phyloP scores from a whole-genome alignment of 305 asterid genomes.

The Fraxinus paxiana region DNA sequence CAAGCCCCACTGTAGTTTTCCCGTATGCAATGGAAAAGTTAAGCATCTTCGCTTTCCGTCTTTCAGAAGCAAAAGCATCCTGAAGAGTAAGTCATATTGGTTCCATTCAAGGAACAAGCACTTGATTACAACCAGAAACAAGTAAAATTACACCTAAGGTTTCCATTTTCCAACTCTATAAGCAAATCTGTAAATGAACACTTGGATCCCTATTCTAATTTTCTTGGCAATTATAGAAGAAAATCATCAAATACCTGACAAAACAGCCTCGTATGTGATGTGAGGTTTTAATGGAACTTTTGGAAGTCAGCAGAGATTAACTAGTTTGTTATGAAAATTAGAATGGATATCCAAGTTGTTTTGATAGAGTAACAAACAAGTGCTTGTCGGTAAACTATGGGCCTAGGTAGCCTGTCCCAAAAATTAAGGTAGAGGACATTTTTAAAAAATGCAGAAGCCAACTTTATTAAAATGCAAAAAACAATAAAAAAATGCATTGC shows the following conservation, averaged over 20 bases:
- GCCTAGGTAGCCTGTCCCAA: neutral
- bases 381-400: neutral
- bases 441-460: neutral
- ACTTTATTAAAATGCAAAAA: neutral
- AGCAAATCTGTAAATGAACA: neutral
- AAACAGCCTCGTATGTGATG: neutral
- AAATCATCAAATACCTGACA: neutral
- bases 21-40: slow-evolving; percentile 98
- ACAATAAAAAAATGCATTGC: neutral
- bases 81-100: slow-evolving; percentile 26
- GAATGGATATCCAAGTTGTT: neutral
- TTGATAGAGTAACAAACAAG: neutral
- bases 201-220: neutral
- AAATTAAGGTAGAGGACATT: neutral
- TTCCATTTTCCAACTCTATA: neutral
- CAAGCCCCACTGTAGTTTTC: slow-evolving; percentile 79
- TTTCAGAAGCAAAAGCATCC: slow-evolving; percentile 96
- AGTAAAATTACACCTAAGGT: neutral
- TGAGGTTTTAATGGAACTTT: neutral
- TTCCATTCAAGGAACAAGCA: slow-evolving; percentile 14
- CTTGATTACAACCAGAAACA: neutral
- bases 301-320: neutral
- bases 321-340: neutral
- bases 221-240: neutral
- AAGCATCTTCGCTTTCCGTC: slow-evolving; percentile 99